Base-by-base conservation (phyloP, 768 basidiomycete species). In the Leccinum truebloodii region DNA sequence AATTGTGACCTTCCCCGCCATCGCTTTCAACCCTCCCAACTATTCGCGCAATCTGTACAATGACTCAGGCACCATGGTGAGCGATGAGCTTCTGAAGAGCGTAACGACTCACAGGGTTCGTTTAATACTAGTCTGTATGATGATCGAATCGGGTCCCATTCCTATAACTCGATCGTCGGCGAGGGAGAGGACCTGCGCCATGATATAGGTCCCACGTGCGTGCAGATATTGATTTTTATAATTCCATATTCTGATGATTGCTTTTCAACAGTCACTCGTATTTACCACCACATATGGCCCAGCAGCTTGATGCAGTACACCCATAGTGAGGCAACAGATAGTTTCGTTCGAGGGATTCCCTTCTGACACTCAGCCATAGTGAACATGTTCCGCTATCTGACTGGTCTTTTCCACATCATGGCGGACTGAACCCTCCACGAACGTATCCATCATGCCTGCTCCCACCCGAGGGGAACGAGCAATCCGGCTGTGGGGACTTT, bases 41-140 rank as follows among this genome's bases (percentile, higher is more conserved):
- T 41, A 50, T 35, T 22, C 28, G 49, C 52, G 16, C 12, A 35
- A 20, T 57, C 52, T 34, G 54, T 46, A 37, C 50, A 34, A 69
- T 69, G 69, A 56, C 54, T 37, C 57, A 30, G 49, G 50, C 16
- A 14, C 46, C 58, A 58, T 51, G 59, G 67, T 61, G 49, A 55
- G 64, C 41, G 20, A 35, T n/a, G 8, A 46, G 26, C 24, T 46
- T 37, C 37, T n/a, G 49, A 32, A 30, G 13, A 34, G 30, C 9
- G 26, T 22, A 26, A 39, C 14, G 10, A 41, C 63, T 58, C 16
- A 65, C 18, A 13, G 9, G 13, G 20, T 44, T n/a, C 49, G 58
- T 52, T 14, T n/a, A 28, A 55, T 39, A 35, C 26, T 20, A 63
- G 67, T 55, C 9, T 46, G 26, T 66, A 61, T 44, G 37, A 26